Evolutionary conservation across 1,139 yeast genomes (phyloP).

Genomic region (Kurtzmaniella quercitrusa): DNA sequence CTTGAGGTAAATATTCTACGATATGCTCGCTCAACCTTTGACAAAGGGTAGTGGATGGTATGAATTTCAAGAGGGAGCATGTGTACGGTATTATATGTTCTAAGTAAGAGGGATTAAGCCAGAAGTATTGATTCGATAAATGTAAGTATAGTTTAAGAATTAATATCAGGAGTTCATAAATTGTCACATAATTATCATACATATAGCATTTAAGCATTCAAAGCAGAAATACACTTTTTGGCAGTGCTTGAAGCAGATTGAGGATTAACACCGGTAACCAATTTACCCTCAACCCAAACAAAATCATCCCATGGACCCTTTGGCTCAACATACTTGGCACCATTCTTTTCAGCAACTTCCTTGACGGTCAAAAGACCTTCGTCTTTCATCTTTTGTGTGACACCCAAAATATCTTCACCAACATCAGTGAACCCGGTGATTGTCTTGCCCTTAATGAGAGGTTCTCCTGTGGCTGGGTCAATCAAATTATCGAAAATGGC

Average conservation of each 20-base stretch:
- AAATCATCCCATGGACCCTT: constrained; percentile 51
- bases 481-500: constrained; percentile 46
- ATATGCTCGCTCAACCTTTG: too few species aligned
- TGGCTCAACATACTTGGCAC: constrained; percentile 45
- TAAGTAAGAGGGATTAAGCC: too few species aligned
- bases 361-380: constrained; percentile 32
- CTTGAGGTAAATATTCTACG: too few species aligned
- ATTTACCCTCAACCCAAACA: constrained; percentile 48
- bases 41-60: too few species aligned
- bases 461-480: constrained; percentile 38
- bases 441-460: constrained; percentile 47
- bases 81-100: too few species aligned
- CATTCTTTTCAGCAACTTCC: constrained; percentile 29
- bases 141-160: too few species aligned
- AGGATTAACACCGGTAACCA: constrained; percentile 64
- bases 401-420: constrained; percentile 45
- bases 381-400: constrained; percentile 30
- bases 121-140: too few species aligned
- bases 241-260: constrained; percentile 54
- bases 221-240: background rate
- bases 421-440: constrained; percentile 59
- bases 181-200: too few species aligned
- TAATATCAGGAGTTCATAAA: too few species aligned
- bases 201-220: background rate
- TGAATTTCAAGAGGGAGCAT: too few species aligned